Base-by-base conservation (phyloP, 768 basidiomycete genomes). In the Pisolithus tinctorius region DNA sequence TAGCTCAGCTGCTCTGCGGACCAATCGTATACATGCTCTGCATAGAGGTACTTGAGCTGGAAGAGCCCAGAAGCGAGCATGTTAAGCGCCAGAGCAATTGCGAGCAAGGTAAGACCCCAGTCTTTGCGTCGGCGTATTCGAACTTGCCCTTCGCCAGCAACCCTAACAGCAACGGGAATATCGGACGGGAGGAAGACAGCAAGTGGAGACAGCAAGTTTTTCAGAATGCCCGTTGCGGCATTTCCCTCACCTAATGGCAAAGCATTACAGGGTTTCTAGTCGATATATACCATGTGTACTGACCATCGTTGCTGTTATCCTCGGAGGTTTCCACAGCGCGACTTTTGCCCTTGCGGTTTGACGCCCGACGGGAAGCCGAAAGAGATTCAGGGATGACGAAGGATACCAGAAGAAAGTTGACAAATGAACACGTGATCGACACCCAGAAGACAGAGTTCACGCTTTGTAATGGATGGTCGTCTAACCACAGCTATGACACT, bases 41-140 rank as follows among this genome's bases (percentile, higher is more conserved):
- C 87, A 54, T 89, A 92, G 34, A 90, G 68, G 57, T 88, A 89
- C 65, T 90, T 91, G 52, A 84, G 72, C 48, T 81, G 82, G 64
- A 82, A 84, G 1, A 90, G 66, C 16, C 86, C 88, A 78, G 76
- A 76, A 2, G 88, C 79, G 30, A 89, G 72, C 31, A 83, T 65
- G 64, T 85, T 81, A 10, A 75, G 62, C 61, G 90, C 87, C 46
- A 88, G 60, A 4, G 79, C 78, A 4, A 79, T 48, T 3, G 83
- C 90, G 4, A 90, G 66, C 51, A 82, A 72, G 2, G 84, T 84
- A 63, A 94, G 70, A 61, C 83, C 88, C 75, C 83, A 93, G 60
- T 90, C 88, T 58, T 69, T 80, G 46, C 54, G 64, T 1, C 76
- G 75, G 11, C 76, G 51, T 3, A 80, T 79, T 62, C 88, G 73